Percentiles rank a stretch among this genome's conserved stretches.
phyloP scores from a whole-genome alignment of 1,284 basidiomycete genomes.

The Neotropicomus parvogracilis region DNA sequence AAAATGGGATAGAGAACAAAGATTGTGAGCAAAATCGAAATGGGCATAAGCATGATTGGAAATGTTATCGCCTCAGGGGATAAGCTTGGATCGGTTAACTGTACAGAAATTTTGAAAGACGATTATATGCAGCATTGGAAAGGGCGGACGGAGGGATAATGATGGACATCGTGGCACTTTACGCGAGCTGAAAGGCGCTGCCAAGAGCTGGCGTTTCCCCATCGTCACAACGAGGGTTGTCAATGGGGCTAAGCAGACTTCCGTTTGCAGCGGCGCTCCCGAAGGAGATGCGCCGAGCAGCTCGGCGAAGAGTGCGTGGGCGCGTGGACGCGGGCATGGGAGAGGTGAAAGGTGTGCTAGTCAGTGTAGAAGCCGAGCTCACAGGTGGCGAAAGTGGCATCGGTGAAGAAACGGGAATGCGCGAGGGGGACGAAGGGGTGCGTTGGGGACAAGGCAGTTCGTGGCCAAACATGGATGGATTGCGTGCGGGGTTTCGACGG shows the following conservation, averaged over 20 bases:
- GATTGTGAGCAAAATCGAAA: conserved; percentile 4
- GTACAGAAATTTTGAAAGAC: background rate
- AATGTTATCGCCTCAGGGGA: conserved; percentile 1
- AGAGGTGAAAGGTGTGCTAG: background rate
- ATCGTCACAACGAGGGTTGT: conserved; percentile 9
- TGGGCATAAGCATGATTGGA: background rate
- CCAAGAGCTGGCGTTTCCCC: conserved; percentile 24
- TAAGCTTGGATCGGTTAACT: background rate
- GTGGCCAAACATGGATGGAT: conserved; percentile 34
- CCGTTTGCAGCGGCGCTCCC: conserved; percentile 17
- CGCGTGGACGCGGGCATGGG: conserved; percentile 14
- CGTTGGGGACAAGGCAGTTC: conserved; percentile 32
- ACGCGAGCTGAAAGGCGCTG: conserved; percentile 33
- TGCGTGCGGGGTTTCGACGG: conserved; percentile 32
- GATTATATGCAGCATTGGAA: conserved; percentile 12
- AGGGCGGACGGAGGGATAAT: conserved; percentile 1
- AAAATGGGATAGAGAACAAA: conserved; percentile 4
- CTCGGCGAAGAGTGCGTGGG: conserved; percentile 34
- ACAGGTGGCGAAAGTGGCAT: conserved; percentile 25
- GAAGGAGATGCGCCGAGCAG: conserved; percentile 35
- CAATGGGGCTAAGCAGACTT: conserved; percentile 6
- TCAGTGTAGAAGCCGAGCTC: background rate
- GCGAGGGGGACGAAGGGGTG: conserved; percentile 32
- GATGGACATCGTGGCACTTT: conserved; percentile 7
- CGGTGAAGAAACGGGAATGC: conserved; percentile 34